phyloP scores from a whole-genome alignment of 306 rosid species.

The Amphicarpaea edgeworthii region DNA sequence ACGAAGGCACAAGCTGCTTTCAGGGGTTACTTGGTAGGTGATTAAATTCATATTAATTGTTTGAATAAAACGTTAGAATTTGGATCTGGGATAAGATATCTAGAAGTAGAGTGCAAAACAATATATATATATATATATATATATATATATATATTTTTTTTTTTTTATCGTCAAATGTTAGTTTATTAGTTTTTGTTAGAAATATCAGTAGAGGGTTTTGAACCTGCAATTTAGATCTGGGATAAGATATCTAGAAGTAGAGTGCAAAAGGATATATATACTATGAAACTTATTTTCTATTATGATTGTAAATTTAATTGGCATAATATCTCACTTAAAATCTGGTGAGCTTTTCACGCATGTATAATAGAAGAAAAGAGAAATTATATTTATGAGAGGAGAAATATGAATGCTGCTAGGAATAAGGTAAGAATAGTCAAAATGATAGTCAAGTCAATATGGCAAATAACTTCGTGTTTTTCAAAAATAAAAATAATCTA shows the following conservation, averaged over 20 bases:
- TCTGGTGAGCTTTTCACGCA: not conserved
- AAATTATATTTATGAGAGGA: not conserved
- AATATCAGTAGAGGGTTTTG: no score
- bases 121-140: no score
- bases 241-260: not conserved
- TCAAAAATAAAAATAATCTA: not conserved
- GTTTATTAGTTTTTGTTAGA: no score
- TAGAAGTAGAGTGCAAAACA: no score
- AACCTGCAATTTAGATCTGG: not conserved
- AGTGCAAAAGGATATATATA: no score
- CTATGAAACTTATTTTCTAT: conserved; percentile 8
- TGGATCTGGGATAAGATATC: not conserved
- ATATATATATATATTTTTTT: no score
- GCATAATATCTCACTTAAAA: conserved; percentile 13
- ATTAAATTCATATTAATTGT: not conserved
- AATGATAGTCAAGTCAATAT: not conserved
- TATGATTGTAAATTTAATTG: conserved; percentile 1
- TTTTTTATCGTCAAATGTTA: no score
- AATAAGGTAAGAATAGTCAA: conserved; percentile 4
- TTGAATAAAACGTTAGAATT: not conserved
- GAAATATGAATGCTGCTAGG: conserved; percentile 4
- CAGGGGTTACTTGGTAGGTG: conserved; percentile 81
- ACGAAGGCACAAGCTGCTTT: conserved; percentile 77
- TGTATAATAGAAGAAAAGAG: not conserved
- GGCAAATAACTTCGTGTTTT: not conserved